These are phyloP conservation scores for Fusarium sp. DNA, from an alignment of 2,329 filamentous ascomycete species.

Conservation along the genomic window DNA sequence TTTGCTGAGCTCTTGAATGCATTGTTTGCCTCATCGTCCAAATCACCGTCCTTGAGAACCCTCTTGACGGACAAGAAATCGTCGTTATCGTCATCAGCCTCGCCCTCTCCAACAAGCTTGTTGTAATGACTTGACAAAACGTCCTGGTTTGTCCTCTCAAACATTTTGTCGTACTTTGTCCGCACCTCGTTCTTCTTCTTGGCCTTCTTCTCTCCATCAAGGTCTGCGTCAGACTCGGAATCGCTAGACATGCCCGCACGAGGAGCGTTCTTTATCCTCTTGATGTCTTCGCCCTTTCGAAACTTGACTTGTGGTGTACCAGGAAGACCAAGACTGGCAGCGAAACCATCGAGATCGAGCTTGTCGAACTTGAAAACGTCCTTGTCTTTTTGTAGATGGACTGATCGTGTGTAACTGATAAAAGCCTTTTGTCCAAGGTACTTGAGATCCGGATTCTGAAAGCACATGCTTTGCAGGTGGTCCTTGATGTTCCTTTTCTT, in stretches of 20 bases:
- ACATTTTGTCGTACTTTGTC: constrained; percentile 98
- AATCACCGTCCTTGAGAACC: constrained; percentile 80
- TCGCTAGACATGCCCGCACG: constrained; percentile 76
- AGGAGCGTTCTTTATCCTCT: constrained; percentile 88
- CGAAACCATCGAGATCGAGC: constrained; percentile 88
- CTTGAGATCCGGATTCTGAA: constrained; percentile 93
- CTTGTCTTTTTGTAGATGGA: constrained; percentile 92
- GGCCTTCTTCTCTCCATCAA: constrained; percentile 64
- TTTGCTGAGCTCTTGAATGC: constrained; percentile 64
- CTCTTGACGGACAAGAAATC: constrained; percentile 93
- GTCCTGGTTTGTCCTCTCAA: constrained; percentile 95
- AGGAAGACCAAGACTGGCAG: constrained; percentile 87
- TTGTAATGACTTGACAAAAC: constrained; percentile 94
- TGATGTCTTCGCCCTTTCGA: constrained; percentile 89
- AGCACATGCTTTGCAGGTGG: constrained; percentile 94
- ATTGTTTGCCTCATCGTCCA: constrained; percentile 66
- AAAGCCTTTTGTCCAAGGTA: constrained; percentile 98
- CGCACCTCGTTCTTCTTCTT: constrained; percentile 82
- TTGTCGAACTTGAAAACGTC: constrained; percentile 89
- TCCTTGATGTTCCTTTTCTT: constrained; percentile 90
- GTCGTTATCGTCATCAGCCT: constrained; percentile 71
- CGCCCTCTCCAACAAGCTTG: constrained; percentile 79
- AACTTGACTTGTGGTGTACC: constrained; percentile 95
- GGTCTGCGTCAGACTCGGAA: constrained; percentile 67
- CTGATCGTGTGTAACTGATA: constrained; percentile 86